A percentile compares a stretch with the other conserved stretches of the same genome.
These are phyloP conservation scores for Penicillium decumbens DNA, from an alignment of 2,329 filamentous ascomycete species.

Conservation along the genomic window DNA sequence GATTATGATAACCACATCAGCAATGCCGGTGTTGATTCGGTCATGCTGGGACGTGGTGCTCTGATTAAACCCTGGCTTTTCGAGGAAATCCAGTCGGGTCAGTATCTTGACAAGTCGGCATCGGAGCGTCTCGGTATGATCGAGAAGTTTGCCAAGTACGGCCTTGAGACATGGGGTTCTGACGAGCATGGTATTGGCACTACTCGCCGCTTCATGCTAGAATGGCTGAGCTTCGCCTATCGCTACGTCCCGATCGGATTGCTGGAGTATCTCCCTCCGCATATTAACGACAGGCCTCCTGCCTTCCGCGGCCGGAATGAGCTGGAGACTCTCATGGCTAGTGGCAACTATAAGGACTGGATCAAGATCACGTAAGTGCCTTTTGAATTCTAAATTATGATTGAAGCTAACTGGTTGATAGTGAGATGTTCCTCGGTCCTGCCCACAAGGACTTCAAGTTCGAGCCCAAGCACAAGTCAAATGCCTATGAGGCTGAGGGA, in stretches of 20 bases:
- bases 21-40: slow-evolving; percentile 76
- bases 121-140: slow-evolving; percentile 78
- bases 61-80: slow-evolving; percentile 98
- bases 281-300: slow-evolving; percentile 82
- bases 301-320: slow-evolving; percentile 80
- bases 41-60: slow-evolving; percentile 95
- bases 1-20: slow-evolving; percentile 79
- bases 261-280: slow-evolving; percentile 81
- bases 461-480: slow-evolving; percentile 96
- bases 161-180: slow-evolving; percentile 89
- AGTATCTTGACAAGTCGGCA: slow-evolving; percentile 93
- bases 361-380: slow-evolving; percentile 85
- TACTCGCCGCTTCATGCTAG: slow-evolving; percentile 85
- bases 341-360: slow-evolving; percentile 93
- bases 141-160: slow-evolving; percentile 84
- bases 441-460: slow-evolving; percentile 88
- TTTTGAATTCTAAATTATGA: slow-evolving; percentile 12
- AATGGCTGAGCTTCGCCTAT: slow-evolving; percentile 91
- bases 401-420: slow-evolving; percentile 36
- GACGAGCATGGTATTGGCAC: slow-evolving; percentile 91
- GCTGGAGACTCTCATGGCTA: slow-evolving; percentile 86
- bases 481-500: slow-evolving; percentile 73
- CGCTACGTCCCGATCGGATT: slow-evolving; percentile 88
- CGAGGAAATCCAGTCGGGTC: slow-evolving; percentile 85
- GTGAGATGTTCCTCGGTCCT: slow-evolving; percentile 95